Evolutionary conservation across 306 rosid genomes (phyloP), one percentile per base, ranked within the genome.

Genomic region (Carpinus fangiana): DNA sequence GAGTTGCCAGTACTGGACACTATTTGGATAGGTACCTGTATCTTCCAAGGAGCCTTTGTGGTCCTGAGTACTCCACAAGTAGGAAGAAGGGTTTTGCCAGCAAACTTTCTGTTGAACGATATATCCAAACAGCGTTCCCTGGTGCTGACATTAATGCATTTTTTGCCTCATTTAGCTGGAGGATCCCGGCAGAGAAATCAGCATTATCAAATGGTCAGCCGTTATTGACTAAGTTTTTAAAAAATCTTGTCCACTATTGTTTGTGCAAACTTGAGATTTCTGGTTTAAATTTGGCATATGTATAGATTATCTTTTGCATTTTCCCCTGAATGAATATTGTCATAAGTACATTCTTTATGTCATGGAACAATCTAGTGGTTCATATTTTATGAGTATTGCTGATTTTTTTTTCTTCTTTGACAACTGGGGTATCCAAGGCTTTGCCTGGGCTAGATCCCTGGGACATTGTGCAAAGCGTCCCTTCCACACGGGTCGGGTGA

Each of bases 1-100:
- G 99, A 75, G 77, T 85, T 28, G 78, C 88, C 3, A 7, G 34
- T 10, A 76, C 76, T 13, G 96, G 99, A 12, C 52, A 77, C 83
- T 93, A 75, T 86, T 82, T 85, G 12, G 99, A 95, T 80, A 88
- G 99, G 21, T 95, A 91, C 79, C 83, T 95, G 4, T 95, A 95
- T 72, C 83, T 81, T 76, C 99, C 99, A 0, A 23, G 7, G 17
- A 69, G 91, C 1, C 88, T 92, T 18, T 53, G 46, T 48, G 18
- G 6, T 0, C 0, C 21, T 3, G 79, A 74, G 62, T 47, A 57
- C 7, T 20, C 83, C 0, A 7, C 62, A 5, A 80, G 89, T 62
- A 84, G 48, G 43, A 80, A 78, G 20, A 53, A 52, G 21, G 81
- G 74, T 51, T 90, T 95, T 47, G 85, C 97, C 1, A 95, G 99